Evolutionary conservation across 257 asterid genomes (phyloP).

Genomic region (Misopates orontium): DNA sequence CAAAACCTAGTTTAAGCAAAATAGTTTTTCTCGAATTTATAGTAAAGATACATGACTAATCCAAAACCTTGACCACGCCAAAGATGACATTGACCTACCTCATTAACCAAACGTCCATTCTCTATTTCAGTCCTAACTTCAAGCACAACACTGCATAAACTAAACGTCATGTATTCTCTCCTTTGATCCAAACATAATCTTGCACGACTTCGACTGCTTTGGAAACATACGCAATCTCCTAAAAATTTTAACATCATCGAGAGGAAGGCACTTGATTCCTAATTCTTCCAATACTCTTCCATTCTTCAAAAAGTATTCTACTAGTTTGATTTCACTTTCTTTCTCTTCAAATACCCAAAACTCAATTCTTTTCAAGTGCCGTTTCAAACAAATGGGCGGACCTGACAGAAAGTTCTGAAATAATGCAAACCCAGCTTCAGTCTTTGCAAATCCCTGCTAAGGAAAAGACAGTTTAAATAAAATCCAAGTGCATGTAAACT

Average conservation of each 20-base stretch:
- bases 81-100: too few relatives aligned
- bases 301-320: conserved; percentile 3
- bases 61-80: too few relatives aligned
- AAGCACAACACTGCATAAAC: too few relatives aligned
- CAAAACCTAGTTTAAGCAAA: too few relatives aligned
- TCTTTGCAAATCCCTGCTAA: conserved; percentile 3
- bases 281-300: not conserved
- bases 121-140: too few relatives aligned
- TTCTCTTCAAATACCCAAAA: not conserved
- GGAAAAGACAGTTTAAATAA: too few relatives aligned
- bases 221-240: not conserved
- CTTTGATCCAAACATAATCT: not conserved
- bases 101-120: too few relatives aligned
- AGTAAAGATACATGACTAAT: too few relatives aligned
- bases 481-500: not conserved
- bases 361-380: not conserved
- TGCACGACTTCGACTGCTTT: not conserved
- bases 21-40: too few relatives aligned
- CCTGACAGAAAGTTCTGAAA: not conserved
- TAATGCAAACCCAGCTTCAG: not conserved
- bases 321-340: not conserved
- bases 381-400: not conserved
- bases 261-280: not conserved
- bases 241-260: not conserved
- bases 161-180: too few relatives aligned